Percentiles rank a stretch among this genome's conserved stretches.
Evolutionary conservation across 2,329 filamentous ascomycete genomes (phyloP).

Genomic region (Camptophora hylomeconis): DNA sequence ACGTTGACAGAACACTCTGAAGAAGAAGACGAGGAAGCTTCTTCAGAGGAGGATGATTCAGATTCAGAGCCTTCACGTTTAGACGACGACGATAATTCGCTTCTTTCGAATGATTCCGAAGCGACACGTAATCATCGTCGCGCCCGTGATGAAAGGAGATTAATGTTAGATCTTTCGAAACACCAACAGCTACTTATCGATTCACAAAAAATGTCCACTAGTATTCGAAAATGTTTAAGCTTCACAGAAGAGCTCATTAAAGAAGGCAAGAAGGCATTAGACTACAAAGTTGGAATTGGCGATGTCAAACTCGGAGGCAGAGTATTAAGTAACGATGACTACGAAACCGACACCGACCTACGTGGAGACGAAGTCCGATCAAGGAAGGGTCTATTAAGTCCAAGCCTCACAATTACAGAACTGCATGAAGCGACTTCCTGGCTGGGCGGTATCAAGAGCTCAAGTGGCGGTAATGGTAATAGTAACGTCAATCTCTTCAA

Average conservation of each 20-base stretch:
- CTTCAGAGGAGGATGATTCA: slow-evolving; percentile 12
- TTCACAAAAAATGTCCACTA: slow-evolving; percentile 91
- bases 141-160: slow-evolving; percentile 65
- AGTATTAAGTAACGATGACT: slow-evolving; percentile 59
- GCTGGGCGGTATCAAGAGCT: slow-evolving; percentile 2
- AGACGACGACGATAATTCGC: slow-evolving; percentile 23
- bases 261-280: slow-evolving; percentile 75
- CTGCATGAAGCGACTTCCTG: slow-evolving; percentile 9
- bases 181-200: slow-evolving; percentile 82
- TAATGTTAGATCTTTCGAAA: slow-evolving; percentile 74
- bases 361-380: slow-evolving; percentile 1
- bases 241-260: slow-evolving; percentile 86
- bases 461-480: no score
- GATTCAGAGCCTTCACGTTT: slow-evolving; percentile 9
- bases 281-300: slow-evolving; percentile 64
- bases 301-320: slow-evolving; percentile 74
- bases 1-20: slow-evolving; percentile 34
- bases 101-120: slow-evolving; percentile 9
- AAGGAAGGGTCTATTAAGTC: slow-evolving; percentile 14
- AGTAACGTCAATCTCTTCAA: no score
- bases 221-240: slow-evolving; percentile 73
- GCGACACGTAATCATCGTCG: slow-evolving; percentile 36
- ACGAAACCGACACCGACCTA: slow-evolving; percentile 13
- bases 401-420: slow-evolving; percentile 9
- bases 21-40: slow-evolving; percentile 21